Conservation (phyloP, 2,329 filamentous ascomycete species). For the Exophiala bonariae region DNA sequence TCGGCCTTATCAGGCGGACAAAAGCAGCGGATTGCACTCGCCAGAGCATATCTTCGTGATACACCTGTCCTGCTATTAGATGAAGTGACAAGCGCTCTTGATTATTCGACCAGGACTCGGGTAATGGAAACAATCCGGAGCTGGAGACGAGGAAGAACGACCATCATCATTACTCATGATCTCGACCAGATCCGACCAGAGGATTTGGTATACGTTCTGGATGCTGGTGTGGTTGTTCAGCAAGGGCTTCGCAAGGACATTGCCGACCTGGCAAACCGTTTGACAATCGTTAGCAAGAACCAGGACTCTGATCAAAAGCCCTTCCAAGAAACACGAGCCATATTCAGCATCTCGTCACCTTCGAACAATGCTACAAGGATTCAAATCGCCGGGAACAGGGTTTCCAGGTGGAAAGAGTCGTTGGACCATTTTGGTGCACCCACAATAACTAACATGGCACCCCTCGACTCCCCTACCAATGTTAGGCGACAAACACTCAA, state of each 20-base stretch:
- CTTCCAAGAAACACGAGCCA: no score
- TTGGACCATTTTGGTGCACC: no score
- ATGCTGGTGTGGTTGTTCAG: constrained; percentile 67
- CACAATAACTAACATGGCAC: no score
- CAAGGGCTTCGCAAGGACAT: constrained; percentile 61
- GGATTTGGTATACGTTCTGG: constrained; percentile 80
- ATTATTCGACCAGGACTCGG: constrained; percentile 65
- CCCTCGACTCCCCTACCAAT: no score
- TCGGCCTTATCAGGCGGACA: constrained; percentile 80
- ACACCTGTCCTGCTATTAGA: constrained; percentile 82
- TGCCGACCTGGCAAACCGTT: constrained; percentile 38
- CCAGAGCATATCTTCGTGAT: constrained; percentile 73
- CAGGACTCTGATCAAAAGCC: no score
- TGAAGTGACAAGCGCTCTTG: constrained; percentile 83
- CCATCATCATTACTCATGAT: constrained; percentile 91
- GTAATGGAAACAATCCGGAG: constrained; percentile 73
- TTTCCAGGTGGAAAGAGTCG: no score
- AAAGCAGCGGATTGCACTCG: constrained; percentile 76
- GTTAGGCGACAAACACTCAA: not conserved
- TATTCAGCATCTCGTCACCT: no score
- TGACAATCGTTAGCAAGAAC: no score
- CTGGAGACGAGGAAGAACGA: constrained; percentile 81
- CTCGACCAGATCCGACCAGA: constrained; percentile 69
- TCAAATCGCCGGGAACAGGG: no score
- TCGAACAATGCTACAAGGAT: no score